Percentiles rank a stretch among this genome's conserved stretches.
These are phyloP conservation scores for Pseudonitzschia pungens DNA, from an alignment of 108 stramenopile species.

Conservation along the genomic window DNA sequence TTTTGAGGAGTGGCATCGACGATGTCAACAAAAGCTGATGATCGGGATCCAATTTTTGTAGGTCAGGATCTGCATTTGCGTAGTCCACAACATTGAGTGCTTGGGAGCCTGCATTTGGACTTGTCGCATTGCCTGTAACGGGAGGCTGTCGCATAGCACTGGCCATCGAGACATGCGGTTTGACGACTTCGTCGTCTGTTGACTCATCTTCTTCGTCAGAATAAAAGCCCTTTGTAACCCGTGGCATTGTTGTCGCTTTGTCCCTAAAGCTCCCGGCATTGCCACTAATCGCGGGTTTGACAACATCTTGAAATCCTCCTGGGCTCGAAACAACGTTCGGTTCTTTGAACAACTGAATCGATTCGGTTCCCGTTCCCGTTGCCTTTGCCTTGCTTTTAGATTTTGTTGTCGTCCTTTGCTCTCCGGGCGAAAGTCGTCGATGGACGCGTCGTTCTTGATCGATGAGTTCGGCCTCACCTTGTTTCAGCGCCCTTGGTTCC, in stretches of 20 bases:
- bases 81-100: not conserved
- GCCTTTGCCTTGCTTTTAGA: not conserved
- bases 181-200: constrained; percentile 78
- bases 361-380: not conserved
- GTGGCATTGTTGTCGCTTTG: constrained; percentile 54
- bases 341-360: not conserved
- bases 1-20: constrained; percentile 89
- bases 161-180: constrained; percentile 22
- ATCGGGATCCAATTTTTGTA: constrained; percentile 82
- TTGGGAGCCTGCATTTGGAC: not conserved
- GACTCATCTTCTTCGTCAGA: constrained; percentile 95
- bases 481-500: constrained; percentile 55
- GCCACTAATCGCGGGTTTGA: not conserved
- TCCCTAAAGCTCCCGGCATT: constrained; percentile 13
- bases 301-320: constrained; percentile 8
- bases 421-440: constrained; percentile 37
- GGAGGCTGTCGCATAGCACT: constrained; percentile 41
- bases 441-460: constrained; percentile 76
- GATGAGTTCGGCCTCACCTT: constrained; percentile 77
- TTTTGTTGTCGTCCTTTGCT: constrained; percentile 4
- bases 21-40: constrained; percentile 85
- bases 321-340: not conserved
- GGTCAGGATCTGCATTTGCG: not conserved
- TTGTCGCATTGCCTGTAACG: constrained; percentile 23
- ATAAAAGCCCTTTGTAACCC: constrained; percentile 94